phyloP scores from a whole-genome alignment of 306 rosid species.

The Crotalaria pallida region DNA sequence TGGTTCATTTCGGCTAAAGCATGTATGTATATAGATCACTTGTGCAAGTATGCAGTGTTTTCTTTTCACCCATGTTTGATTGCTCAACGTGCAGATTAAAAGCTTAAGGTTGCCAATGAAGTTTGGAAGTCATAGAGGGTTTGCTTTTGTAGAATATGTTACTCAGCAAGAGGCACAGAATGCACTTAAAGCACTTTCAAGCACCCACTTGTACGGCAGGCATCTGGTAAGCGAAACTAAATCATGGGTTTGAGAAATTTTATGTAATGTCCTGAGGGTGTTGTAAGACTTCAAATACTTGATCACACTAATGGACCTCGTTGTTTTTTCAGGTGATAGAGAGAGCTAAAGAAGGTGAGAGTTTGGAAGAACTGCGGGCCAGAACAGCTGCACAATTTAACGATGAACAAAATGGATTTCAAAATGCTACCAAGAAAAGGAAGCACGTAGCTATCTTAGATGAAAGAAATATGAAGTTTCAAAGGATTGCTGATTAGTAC shows the following conservation, averaged over 20 bases:
- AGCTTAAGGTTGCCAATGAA: slow-evolving; percentile 84
- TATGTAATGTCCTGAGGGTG: too few relatives aligned
- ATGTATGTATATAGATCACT: neutral
- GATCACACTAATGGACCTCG: neutral
- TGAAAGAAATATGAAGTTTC: slow-evolving; percentile 54
- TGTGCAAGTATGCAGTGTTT: neutral
- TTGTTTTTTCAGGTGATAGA: slow-evolving; percentile 58
- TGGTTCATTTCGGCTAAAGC: neutral
- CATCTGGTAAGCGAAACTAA: slow-evolving; percentile 69
- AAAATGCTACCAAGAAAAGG: slow-evolving; percentile 61
- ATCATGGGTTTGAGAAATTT: neutral
- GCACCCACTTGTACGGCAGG: slow-evolving; percentile 77
- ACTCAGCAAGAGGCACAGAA: slow-evolving; percentile 87
- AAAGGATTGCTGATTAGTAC: slow-evolving; percentile 33
- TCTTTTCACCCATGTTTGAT: slow-evolving; percentile 9
- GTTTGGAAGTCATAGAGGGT: slow-evolving; percentile 84
- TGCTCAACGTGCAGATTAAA: slow-evolving; percentile 51
- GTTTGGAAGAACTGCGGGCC: slow-evolving; percentile 75
- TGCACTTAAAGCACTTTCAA: slow-evolving; percentile 72
- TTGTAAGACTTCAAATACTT: too few relatives aligned
- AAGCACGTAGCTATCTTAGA: slow-evolving; percentile 42
- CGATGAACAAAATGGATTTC: slow-evolving; percentile 39
- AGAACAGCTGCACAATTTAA: slow-evolving; percentile 66
- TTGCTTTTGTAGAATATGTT: slow-evolving; percentile 86
- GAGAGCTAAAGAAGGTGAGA: slow-evolving; percentile 90